Conservation (phyloP, 345 rosid genomes). For the Sonneratia caseolaris region DNA sequence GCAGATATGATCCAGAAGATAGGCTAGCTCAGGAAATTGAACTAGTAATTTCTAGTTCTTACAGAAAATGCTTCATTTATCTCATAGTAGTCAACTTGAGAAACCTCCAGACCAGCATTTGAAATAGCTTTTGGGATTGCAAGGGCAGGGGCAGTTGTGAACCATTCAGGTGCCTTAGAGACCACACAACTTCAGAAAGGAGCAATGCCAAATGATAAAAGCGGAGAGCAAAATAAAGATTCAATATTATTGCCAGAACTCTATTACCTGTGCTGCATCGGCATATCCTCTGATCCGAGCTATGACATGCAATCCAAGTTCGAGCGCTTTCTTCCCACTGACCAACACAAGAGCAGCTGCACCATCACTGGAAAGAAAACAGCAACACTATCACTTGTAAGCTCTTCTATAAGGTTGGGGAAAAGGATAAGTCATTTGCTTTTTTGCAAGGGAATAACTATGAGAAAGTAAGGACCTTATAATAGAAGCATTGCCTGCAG, state of each 20-base stretch:
- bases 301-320: conserved; percentile 72
- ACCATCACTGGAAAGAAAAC: conserved; percentile 59
- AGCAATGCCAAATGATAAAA: background rate
- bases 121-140: conserved; percentile 88
- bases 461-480: conserved; percentile 42
- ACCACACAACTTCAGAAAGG: conserved; percentile 13
- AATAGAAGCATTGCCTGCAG: conserved; percentile 96
- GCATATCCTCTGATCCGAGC: conserved; percentile 79
- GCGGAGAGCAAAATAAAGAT: background rate
- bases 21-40: no score
- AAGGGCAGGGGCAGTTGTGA: conserved; percentile 83
- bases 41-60: conserved; percentile 14
- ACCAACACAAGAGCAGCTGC: conserved; percentile 92
- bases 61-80: conserved; percentile 96
- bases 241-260: background rate
- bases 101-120: conserved; percentile 68
- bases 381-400: background rate
- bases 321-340: conserved; percentile 73
- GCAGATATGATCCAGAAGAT: conserved; percentile 1
- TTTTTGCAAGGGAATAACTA: background rate
- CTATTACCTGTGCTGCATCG: conserved; percentile 80
- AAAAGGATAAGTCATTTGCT: background rate
- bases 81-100: conserved; percentile 84
- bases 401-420: background rate
- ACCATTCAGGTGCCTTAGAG: conserved; percentile 71